Base-by-base conservation (phyloP, 306 rosid genomes). In the Sindora glabra region DNA sequence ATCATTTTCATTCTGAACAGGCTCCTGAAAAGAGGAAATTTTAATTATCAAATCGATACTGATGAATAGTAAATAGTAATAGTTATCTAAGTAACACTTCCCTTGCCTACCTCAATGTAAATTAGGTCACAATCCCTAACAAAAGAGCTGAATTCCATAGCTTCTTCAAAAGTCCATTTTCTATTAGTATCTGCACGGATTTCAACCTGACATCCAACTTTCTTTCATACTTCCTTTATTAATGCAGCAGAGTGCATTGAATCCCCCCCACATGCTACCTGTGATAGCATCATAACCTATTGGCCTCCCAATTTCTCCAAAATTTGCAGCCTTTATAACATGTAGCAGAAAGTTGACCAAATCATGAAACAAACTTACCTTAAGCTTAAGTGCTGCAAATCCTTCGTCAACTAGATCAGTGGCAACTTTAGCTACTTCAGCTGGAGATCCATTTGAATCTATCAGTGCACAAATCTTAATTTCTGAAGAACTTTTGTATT, bases 101-200 rank as follows among this genome's bases (percentile, higher is more conserved):
- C 41, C 22, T 59, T 48, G 40, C 44, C 67, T 81, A 86, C 98
- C 95, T 92, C 98, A 36, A 92, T 81, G 73, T 81, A 92, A 71
- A 88, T 86, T 68, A 92, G 82, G 78, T 78, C 57, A 70, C 86
- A 88, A 65, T 83, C 94, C 83, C 81, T 78, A 67, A 84, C 85
- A 32, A 81, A 63, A 72, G 86, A 86, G 61, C 86, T 79, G 76
- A 92, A 92, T 62, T 76, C 72, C 39, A 88, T 76, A 60, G 96
- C 98, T 78, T 92, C 96, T 69, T 86, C 75, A 70, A 67, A 88
- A 48, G 88, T 88, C 98, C 98, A 92, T 38, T 65, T 81, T 55
- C 82, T 81, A 73, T 92, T 92, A 67, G 95, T 96, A 76, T 92
- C 98, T 22, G 69, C 98, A 4, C 98, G 95, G 69, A 92, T 75